These are phyloP conservation scores for Lipomyces kockii DNA, from an alignment of 805 yeast species.

Conservation along the genomic window DNA sequence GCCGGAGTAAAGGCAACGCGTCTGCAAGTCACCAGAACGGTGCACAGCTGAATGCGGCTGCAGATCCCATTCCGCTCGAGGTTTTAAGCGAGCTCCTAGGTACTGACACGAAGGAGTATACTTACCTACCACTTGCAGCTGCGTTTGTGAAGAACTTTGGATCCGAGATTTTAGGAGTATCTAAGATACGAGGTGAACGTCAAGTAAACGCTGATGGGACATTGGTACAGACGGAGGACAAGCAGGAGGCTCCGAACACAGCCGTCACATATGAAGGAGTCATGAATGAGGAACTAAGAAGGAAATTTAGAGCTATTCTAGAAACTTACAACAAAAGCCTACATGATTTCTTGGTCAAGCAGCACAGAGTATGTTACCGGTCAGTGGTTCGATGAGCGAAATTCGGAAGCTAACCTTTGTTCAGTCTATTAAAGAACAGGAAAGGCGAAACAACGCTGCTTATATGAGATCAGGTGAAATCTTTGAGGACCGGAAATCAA, in stretches of 20 bases:
- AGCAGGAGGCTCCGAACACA: background rate
- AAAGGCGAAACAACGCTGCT: constrained; percentile 54
- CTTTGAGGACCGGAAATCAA: constrained; percentile 48
- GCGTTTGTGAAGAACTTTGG: constrained; percentile 63
- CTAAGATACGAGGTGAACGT: constrained; percentile 8
- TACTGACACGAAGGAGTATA: constrained; percentile 32
- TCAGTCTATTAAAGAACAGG: constrained; percentile 43
- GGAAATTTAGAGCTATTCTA: constrained; percentile 39
- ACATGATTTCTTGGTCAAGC: constrained; percentile 4
- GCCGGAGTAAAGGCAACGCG: constrained; percentile 3
- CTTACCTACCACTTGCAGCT: constrained; percentile 37
- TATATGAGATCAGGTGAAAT: constrained; percentile 71
- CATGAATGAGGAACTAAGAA: constrained; percentile 29
- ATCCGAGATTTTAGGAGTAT: constrained; percentile 58
- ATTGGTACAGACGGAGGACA: background rate
- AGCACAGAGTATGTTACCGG: constrained; percentile 15
- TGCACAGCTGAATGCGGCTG: constrained; percentile 8
- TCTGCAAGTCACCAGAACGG: constrained; percentile 33
- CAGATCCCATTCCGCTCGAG: constrained; percentile 50
- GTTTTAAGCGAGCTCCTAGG: constrained; percentile 53
- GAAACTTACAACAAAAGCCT: constrained; percentile 17
- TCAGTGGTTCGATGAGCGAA: constrained; percentile 43
- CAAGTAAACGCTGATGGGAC: background rate
- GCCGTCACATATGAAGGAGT: constrained; percentile 38
- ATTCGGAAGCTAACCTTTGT: background rate